These are phyloP conservation scores for Pseudopyricularia cyperi DNA, from an alignment of 2,329 filamentous ascomycete genomes.

Conservation along the genomic window DNA sequence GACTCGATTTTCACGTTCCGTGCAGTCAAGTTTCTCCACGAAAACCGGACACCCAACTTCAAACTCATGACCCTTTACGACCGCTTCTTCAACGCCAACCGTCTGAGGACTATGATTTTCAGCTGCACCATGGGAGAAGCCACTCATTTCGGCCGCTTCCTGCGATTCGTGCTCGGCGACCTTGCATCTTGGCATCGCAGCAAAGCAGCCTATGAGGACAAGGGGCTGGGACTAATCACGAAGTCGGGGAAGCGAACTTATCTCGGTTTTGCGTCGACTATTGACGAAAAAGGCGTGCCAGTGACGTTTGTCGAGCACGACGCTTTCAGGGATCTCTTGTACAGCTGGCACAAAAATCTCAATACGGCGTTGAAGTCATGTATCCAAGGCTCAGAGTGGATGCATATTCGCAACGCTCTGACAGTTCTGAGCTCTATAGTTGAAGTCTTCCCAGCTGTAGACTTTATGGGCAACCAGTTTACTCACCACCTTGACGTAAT, in stretches of 20 bases:
- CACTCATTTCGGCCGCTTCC: slow-evolving; percentile 82
- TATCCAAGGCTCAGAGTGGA: slow-evolving; percentile 76
- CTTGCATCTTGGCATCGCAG: slow-evolving; percentile 75
- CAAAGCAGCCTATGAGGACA: slow-evolving; percentile 64
- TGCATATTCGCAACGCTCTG: slow-evolving; percentile 95
- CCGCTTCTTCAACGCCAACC: slow-evolving; percentile 71
- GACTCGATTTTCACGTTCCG: slow-evolving; percentile 84
- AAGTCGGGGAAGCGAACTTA: slow-evolving; percentile 33
- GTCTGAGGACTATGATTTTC: slow-evolving; percentile 72
- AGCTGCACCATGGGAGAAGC: slow-evolving; percentile 82
- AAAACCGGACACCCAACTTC: slow-evolving; percentile 73
- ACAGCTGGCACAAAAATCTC: slow-evolving; percentile 81
- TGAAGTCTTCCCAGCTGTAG: slow-evolving; percentile 74
- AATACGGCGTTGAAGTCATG: slow-evolving; percentile 71
- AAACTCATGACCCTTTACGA: slow-evolving; percentile 74
- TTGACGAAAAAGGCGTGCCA: slow-evolving; percentile 59
- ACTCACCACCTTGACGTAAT: slow-evolving; percentile 53
- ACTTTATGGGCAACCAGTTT: slow-evolving; percentile 68
- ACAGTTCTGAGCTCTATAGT: slow-evolving; percentile 73
- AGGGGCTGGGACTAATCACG: slow-evolving; percentile 58
- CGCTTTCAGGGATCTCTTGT: slow-evolving; percentile 72
- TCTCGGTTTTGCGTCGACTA: slow-evolving; percentile 64
- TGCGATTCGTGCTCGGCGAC: slow-evolving; percentile 70
- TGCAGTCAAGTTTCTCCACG: slow-evolving; percentile 79
- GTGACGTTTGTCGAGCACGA: slow-evolving; percentile 67